These are phyloP conservation scores for Phaeosphaeriaceae sp. DNA, from an alignment of 2,329 filamentous ascomycete genomes.

Conservation along the genomic window DNA sequence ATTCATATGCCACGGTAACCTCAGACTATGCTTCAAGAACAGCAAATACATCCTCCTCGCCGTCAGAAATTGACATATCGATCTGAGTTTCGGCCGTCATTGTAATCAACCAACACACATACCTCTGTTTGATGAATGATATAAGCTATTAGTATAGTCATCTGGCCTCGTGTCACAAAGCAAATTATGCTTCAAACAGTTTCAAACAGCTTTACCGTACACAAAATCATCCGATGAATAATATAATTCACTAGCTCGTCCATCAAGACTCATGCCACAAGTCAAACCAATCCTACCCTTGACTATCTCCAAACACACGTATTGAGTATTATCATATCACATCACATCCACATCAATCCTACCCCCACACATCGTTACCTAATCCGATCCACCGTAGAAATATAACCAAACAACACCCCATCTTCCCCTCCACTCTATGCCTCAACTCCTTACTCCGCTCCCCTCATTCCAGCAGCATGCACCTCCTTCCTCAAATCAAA, in stretches of 20 bases:
- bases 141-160: too few species aligned
- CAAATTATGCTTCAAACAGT: too few species aligned
- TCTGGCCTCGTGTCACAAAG: too few species aligned
- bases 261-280: too few species aligned
- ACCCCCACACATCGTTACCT: not conserved
- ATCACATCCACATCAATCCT: not conserved
- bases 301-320: too few species aligned
- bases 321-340: too few species aligned
- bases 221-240: not conserved
- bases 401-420: too few species aligned
- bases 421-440: not conserved
- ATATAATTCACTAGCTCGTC: too few species aligned
- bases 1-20: constrained; percentile 2
- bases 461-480: constrained; percentile 70
- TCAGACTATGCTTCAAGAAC: constrained; percentile 1
- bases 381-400: too few species aligned
- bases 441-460: constrained; percentile 7
- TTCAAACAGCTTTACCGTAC: too few species aligned
- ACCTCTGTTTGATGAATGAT: too few species aligned
- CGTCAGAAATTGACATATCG: not conserved
- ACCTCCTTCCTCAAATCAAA: constrained; percentile 79
- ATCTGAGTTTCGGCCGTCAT: not conserved
- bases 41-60: constrained; percentile 1
- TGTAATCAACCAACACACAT: not conserved
- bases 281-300: too few species aligned